A percentile compares a stretch with the other conserved stretches of the same genome.
Evolutionary conservation across 768 basidiomycete species (phyloP).

Genomic region (Lactifluus hygrophoroides): DNA sequence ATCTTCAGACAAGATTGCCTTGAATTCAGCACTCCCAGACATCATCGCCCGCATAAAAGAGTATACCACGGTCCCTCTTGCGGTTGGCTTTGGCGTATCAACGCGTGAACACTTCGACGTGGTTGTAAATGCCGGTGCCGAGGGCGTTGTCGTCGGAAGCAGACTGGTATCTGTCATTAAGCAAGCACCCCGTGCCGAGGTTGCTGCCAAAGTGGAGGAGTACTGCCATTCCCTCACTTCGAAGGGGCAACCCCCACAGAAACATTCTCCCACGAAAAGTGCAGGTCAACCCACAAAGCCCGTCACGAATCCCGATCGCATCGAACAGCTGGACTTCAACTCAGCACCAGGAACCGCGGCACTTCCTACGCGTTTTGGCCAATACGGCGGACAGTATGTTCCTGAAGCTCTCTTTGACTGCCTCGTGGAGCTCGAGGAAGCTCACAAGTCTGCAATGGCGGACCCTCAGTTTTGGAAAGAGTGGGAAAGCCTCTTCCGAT

Average conservation of each 20-base stretch:
- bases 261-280: conserved; percentile 18
- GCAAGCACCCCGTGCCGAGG: conserved; percentile 39
- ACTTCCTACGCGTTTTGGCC: conserved; percentile 81
- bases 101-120: conserved; percentile 82
- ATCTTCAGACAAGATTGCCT: conserved; percentile 61
- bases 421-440: conserved; percentile 81
- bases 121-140: conserved; percentile 82
- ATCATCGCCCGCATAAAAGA: conserved; percentile 78
- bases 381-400: conserved; percentile 96
- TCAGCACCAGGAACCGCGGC: conserved; percentile 32
- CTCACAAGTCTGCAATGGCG: conserved; percentile 75
- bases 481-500: conserved; percentile 76
- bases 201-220: conserved; percentile 49
- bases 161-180: conserved; percentile 78
- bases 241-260: conserved; percentile 28
- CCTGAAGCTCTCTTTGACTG: conserved; percentile 95
- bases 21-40: conserved; percentile 73
- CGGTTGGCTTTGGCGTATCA: conserved; percentile 95
- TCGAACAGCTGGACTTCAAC: conserved; percentile 26
- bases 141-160: conserved; percentile 92
- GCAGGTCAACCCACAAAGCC: conserved; percentile 30
- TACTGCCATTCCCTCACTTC: conserved; percentile 69
- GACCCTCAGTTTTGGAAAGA: conserved; percentile 94
- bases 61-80: conserved; percentile 73
- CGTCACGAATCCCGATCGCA: conserved; percentile 26